Base-by-base conservation (phyloP, 768 basidiomycete genomes). In the Trametes coccinea region DNA sequence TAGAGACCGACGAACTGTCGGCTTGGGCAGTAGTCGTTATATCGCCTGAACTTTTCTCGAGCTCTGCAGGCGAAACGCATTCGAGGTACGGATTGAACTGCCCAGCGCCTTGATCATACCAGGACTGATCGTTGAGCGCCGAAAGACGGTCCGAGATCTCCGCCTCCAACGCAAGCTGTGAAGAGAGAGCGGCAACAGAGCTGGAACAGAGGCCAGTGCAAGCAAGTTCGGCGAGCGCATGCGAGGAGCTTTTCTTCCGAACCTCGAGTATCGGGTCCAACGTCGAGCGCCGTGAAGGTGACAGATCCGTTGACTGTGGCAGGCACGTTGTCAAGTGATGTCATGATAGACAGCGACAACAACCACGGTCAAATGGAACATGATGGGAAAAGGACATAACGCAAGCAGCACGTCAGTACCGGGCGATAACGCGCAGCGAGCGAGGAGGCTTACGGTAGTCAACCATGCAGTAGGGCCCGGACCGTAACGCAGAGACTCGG, bases 181-280 rank as follows among this genome's bases (percentile, higher is more conserved):
- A 66, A 4, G 67, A 57, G 14, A 60, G 51, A 0, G 60, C 62
- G 5, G 67, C 67, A 6, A 66, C 41, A 4, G 65, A 63, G 27
- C 64, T 59, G 14, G 67, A 68, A 8, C 59, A 68, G 4, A 68
- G 31, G 14, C 67, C 67, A 7, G 64, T 68, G 58, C 62, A 66
- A 5, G 67, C 64, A 22, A 66, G 34, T 22, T 68, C 56, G 13
- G 64, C 60, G 46, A 68, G 60, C 13, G 67, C 64, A 39, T 61
- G 65, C 31, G 62, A 61, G 16, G 67, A 67, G 47, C 48, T 34
- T 14, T 59, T 63, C 22, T 44, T 37, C 39, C 61, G 57, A 39
- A 59, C 53, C 48, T 61, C 60, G 34, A 60, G 46, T 39, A 59
- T 66, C 4, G 66, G 60, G n/a, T 60, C 53, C 46, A 64, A 51